Base-by-base conservation (phyloP, 331 rosid species). In the Phaseolus coccineus region DNA sequence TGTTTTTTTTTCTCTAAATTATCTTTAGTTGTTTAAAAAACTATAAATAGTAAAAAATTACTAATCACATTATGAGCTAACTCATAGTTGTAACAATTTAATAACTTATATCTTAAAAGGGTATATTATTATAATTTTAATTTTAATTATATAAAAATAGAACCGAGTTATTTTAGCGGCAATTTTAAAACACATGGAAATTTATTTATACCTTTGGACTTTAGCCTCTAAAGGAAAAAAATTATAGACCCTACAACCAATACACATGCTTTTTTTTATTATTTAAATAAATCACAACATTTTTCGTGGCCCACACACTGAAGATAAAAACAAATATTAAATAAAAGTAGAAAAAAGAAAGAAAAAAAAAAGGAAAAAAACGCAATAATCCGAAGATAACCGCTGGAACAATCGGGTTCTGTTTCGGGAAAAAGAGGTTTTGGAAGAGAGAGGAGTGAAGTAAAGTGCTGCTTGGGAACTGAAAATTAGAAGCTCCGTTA, bases 351-450 rank as follows among this genome's bases (percentile, higher is more conserved):
- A 22, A 2, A 4, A 10, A 47, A 12, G 1, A 31, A 1, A 3
- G 5, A 22, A 13, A 4, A 53, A 11, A 2, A 62, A 47, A 4
- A 58, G 1, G 2, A 63, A 12, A 11, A 69, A 48, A 10, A 53
- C 1, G 2, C 24, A 81, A 73, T 71, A 82, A 82, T 70, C 85
- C 0, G 75, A 75, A 80, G 81, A 80, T 73, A 79, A 78, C 86
- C 79, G 83, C 84, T 71, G n/a, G 80, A 66, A 74, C 82, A 30
- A 71, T 68, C 67, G 66, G 70, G 76, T 44, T 7, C 8, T 1
- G 39, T 14, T n/a, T 28, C 25, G 56, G 10, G 44, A 47, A 53
- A 33, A 37, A 15, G 50, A 61, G 69, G 81, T 78, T 74, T 56
- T 13, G 74, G 74, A 22, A 65, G 22, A 68, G 22, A 84, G 37